Evolutionary conservation across 805 yeast genomes (phyloP).

Genomic region (Millerago galiae): DNA sequence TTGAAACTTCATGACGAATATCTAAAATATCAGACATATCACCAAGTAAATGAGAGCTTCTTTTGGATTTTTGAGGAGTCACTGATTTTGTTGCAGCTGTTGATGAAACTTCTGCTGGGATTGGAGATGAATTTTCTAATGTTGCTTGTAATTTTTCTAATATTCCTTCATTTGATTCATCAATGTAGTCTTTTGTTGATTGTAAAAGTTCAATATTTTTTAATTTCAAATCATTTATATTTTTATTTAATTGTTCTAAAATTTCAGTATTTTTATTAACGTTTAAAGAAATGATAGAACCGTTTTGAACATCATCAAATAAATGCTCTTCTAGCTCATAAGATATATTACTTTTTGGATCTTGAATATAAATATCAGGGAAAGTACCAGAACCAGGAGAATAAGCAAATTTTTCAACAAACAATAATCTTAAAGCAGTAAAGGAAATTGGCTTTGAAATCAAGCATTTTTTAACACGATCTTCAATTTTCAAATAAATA

Average conservation of each 20-base stretch:
- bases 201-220: conserved; percentile 13
- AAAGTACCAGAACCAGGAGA: conserved; percentile 65
- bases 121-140: conserved; percentile 5
- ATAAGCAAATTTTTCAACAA: conserved; percentile 83
- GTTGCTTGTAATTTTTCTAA: conserved; percentile 14
- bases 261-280: conserved; percentile 33
- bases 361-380: conserved; percentile 75
- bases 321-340: conserved; percentile 76
- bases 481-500: conserved; percentile 43
- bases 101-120: neutral
- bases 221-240: conserved; percentile 15
- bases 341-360: conserved; percentile 48
- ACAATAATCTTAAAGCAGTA: conserved; percentile 54
- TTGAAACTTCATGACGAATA: conserved; percentile 53
- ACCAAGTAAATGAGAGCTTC: conserved; percentile 4
- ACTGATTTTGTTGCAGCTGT: neutral
- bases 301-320: conserved; percentile 51
- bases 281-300: conserved; percentile 53
- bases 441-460: conserved; percentile 27
- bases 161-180: conserved; percentile 18
- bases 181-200: conserved; percentile 19
- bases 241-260: conserved; percentile 11
- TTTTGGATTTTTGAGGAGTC: conserved; percentile 1
- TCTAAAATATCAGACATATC: conserved; percentile 27
- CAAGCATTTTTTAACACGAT: conserved; percentile 47